phyloP scores from a whole-genome alignment of 495 filamentous ascomycete genomes.

The Aspergillus panamensis region DNA sequence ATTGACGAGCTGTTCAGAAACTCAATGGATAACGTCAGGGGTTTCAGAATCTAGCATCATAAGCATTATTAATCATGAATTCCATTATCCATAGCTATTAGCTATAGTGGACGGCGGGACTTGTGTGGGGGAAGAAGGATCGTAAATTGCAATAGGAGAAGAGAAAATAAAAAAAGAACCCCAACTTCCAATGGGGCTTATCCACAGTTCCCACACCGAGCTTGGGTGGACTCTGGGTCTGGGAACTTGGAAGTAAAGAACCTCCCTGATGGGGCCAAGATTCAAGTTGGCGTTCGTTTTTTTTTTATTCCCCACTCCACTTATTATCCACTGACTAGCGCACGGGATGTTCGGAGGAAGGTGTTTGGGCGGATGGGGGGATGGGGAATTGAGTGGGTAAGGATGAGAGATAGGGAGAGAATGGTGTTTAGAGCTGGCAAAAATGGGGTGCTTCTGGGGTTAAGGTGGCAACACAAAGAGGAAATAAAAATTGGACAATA shows the following conservation, averaged over 20 bases:
- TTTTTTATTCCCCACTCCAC: not conserved
- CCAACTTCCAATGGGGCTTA: too few species aligned
- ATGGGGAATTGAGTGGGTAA: not conserved
- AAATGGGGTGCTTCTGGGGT: not conserved
- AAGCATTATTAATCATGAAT: too few species aligned
- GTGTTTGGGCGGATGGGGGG: slow-evolving; percentile 1
- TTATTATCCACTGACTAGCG: slow-evolving; percentile 7
- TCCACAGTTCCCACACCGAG: not conserved
- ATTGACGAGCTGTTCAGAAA: too few species aligned
- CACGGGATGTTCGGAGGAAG: slow-evolving; percentile 17
- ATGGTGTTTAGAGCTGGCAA: not conserved
- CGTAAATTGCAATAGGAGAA: not conserved
- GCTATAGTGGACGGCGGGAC: not conserved
- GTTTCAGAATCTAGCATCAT: too few species aligned
- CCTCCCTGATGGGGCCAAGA: not conserved
- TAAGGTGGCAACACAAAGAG: not conserved
- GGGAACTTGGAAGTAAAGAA: not conserved
- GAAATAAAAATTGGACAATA: not conserved
- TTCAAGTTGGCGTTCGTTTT: slow-evolving; percentile 4
- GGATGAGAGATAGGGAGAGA: not conserved
- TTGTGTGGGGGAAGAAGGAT: not conserved
- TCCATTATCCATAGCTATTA: too few species aligned
- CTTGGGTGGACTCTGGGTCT: not conserved
- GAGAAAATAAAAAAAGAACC: not conserved
- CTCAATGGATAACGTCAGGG: too few species aligned